Evolutionary conservation across 352 stramenopile genomes (phyloP).

Genomic region (Phytophthora chlamydospora): DNA sequence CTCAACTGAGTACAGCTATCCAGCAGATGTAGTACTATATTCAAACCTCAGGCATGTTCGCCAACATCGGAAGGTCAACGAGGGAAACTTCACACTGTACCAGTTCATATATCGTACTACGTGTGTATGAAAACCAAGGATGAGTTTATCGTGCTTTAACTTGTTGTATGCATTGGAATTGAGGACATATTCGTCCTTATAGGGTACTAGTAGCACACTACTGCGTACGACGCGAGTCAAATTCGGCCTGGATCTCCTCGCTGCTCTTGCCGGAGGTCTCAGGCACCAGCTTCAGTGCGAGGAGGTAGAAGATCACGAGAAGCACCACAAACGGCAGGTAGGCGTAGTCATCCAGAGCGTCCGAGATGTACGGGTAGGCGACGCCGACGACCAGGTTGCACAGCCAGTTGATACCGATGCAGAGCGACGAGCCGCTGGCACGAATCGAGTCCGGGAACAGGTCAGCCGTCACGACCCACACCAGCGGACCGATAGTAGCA

Average conservation of each 20-base stretch:
- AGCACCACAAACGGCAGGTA: slow-evolving; percentile 45
- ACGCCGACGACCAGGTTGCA: slow-evolving; percentile 41
- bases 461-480: slow-evolving; percentile 53
- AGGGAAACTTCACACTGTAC: no score
- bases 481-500: slow-evolving; percentile 52
- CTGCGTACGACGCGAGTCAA: slow-evolving; percentile 14
- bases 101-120: no score
- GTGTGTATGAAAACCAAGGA: no score
- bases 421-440: slow-evolving; percentile 40
- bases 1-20: no score
- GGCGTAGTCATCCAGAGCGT: slow-evolving; percentile 33
- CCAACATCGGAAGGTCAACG: no score
- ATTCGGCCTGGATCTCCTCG: slow-evolving; percentile 27
- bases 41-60: no score
- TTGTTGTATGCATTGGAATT: no score
- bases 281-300: slow-evolving; percentile 19
- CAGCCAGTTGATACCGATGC: slow-evolving; percentile 36
- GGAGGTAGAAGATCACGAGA: slow-evolving; percentile 26
- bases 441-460: slow-evolving; percentile 58
- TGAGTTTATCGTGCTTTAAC: no score
- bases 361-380: slow-evolving; percentile 46
- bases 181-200: background rate
- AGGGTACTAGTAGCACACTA: slow-evolving; percentile 3
- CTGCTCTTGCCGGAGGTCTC: slow-evolving; percentile 27
- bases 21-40: no score